Base-by-base conservation (phyloP, 768 basidiomycete genomes). In the Amanita rubescens region DNA sequence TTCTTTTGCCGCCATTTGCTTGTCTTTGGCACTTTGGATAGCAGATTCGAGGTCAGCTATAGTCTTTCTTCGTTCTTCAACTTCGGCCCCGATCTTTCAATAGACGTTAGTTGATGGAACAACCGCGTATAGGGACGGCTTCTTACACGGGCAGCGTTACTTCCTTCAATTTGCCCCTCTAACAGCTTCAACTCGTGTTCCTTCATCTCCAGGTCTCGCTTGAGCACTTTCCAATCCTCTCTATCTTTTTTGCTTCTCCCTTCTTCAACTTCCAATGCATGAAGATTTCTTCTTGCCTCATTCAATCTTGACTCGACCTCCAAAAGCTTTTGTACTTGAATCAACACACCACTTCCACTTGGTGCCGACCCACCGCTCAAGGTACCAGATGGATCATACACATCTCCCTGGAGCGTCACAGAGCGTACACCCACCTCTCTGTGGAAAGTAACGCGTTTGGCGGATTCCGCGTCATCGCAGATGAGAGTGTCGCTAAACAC, bases 341-440 rank as follows among this genome's bases (percentile, higher is more conserved):
- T 70, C 15, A 98, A 73, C 3, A 86, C 73, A 1, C 89, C 87
- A 30, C 77, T 83, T 20, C 82, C 75, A 56, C 73, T 85, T 0
- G 94, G 90, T 0, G 92, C 84, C 1, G 92, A 81, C 1, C 96
- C 96, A 5, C 96, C 96, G 17, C 85, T 90, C 17, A 99, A 80
- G 0, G 90, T 94, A 6, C 95, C 95, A 7, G 88, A 87, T 2
- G 96, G 95, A 57, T 99, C 96, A 66, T 99, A 98, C 10, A 96
- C 82, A 62, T 98, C 96, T 2, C 96, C 96, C 2, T 91, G 86
- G 19, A 96, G 75, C 6, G 96, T 99, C 44, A 98, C 94, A 9
- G 90, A 94, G 48, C 84, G 84, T 46, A 89, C 82, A 19, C 76
- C 74, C 12, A 87, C 76, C 9, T 81, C 73, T 17, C 64, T 69